phyloP scores from a whole-genome alignment of 2,329 filamentous ascomycete genomes.

The Periconia digitata region DNA sequence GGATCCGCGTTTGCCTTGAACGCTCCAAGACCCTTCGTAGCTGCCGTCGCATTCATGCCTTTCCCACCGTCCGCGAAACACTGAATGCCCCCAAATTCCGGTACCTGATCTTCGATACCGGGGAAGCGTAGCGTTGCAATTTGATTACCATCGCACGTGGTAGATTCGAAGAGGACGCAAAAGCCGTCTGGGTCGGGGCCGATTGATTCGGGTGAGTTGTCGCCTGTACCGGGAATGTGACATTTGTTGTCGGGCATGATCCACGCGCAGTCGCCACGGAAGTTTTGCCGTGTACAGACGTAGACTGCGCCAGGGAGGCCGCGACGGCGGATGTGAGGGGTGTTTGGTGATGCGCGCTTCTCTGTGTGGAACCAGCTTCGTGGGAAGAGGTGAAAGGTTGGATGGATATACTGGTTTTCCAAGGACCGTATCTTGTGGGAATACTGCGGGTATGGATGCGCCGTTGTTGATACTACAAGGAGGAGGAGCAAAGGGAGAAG shows the following conservation, averaged over 20 bases:
- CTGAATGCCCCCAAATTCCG: slow-evolving; percentile 25
- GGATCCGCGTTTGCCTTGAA: slow-evolving; percentile 11
- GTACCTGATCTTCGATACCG: slow-evolving; percentile 19
- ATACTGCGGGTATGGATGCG: slow-evolving; percentile 7
- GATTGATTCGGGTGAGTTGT: slow-evolving; percentile 25
- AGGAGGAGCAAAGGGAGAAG: not conserved
- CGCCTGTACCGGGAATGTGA: slow-evolving; percentile 25
- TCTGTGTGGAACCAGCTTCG: not conserved
- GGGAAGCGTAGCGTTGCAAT: slow-evolving; percentile 28
- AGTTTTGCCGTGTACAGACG: slow-evolving; percentile 30
- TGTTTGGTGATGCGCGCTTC: slow-evolving; percentile 12
- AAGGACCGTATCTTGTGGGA: slow-evolving; percentile 1
- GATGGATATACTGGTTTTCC: not conserved
- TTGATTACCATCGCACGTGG: slow-evolving; percentile 21
- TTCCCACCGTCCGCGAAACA: slow-evolving; percentile 16
- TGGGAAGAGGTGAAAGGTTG: not conserved
- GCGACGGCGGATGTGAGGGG: slow-evolving; percentile 24
- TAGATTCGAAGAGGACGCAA: slow-evolving; percentile 27
- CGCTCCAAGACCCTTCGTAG: slow-evolving; percentile 5
- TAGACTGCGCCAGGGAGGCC: slow-evolving; percentile 41
- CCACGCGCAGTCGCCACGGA: slow-evolving; percentile 34
- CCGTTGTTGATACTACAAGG: not conserved
- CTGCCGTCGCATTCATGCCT: slow-evolving; percentile 5
- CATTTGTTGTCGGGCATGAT: slow-evolving; percentile 23
- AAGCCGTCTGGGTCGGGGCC: slow-evolving; percentile 34